A percentile compares a stretch with the other conserved stretches of the same genome.
phyloP scores from a whole-genome alignment of 225 moss, liverwort and hornwort genomes.

The Marchantia paleacea region DNA sequence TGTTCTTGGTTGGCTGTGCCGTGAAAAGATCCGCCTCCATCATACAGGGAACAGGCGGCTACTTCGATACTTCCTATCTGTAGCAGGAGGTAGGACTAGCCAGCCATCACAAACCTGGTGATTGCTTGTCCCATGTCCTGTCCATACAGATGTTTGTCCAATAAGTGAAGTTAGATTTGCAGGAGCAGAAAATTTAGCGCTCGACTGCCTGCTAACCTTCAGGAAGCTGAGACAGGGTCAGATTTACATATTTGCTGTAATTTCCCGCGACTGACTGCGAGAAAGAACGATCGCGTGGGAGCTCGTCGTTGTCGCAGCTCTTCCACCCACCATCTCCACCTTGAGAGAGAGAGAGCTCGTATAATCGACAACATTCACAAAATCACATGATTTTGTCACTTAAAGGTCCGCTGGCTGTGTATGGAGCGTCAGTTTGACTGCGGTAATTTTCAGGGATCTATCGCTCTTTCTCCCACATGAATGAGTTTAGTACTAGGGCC shows the following conservation, averaged over 20 bases:
- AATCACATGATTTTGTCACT: too few relatives aligned
- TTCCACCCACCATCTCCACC: too few relatives aligned
- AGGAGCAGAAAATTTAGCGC: neutral
- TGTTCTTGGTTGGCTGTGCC: neutral
- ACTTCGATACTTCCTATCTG: neutral
- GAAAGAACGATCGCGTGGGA: neutral
- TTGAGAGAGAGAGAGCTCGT: too few relatives aligned
- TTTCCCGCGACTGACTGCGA: neutral
- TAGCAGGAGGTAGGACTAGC: neutral
- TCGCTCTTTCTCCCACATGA: neutral
- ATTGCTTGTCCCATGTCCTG: neutral
- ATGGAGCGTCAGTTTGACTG: neutral
- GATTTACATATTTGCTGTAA: neutral
- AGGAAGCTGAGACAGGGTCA: too few relatives aligned
- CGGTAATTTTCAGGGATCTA: neutral
- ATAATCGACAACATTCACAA: too few relatives aligned
- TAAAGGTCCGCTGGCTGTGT: too few relatives aligned
- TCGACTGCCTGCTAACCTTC: too few relatives aligned
- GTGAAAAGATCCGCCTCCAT: neutral
- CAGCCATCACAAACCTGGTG: neutral
- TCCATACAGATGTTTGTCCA: neutral
- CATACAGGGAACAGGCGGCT: neutral
- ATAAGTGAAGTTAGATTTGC: neutral
- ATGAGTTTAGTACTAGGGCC: neutral
- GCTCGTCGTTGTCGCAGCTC: too few relatives aligned